These are phyloP conservation scores for Aspergillus tamarii DNA, from an alignment of 2,329 filamentous ascomycete genomes.

Conservation along the genomic window DNA sequence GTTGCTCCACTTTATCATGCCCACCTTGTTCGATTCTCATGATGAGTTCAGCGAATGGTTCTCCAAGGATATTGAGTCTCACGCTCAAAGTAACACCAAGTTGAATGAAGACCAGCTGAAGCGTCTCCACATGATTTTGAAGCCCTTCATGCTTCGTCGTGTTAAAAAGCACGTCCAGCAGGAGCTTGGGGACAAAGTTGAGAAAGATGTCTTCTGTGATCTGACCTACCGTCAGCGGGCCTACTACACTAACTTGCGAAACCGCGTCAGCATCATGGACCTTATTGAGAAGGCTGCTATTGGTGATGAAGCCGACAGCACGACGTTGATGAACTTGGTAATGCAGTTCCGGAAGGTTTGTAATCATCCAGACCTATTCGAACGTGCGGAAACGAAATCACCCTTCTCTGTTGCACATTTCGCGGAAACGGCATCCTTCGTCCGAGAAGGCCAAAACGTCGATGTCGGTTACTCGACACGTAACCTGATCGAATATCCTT, in stretches of 20 bases:
- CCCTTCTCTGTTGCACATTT: slow-evolving; percentile 84
- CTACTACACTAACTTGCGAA: slow-evolving; percentile 87
- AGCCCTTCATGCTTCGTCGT: slow-evolving; percentile 98
- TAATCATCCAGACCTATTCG: slow-evolving; percentile 96
- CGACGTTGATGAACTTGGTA: slow-evolving; percentile 96
- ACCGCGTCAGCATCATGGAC: slow-evolving; percentile 98
- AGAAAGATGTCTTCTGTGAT: slow-evolving; percentile 93
- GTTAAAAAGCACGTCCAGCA: slow-evolving; percentile 99
- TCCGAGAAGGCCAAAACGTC: slow-evolving; percentile 82
- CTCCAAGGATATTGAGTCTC: slow-evolving; percentile 79
- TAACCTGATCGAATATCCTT: slow-evolving; percentile 79
- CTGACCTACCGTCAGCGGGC: slow-evolving; percentile 94
- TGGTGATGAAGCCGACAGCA: slow-evolving; percentile 91
- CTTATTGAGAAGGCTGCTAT: slow-evolving; percentile 95
- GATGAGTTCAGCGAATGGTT: slow-evolving; percentile 59
- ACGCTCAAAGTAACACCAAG: slow-evolving; percentile 98
- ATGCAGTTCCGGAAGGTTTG: slow-evolving; percentile 99
- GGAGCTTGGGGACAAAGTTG: slow-evolving; percentile 98
- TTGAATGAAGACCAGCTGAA: slow-evolving; percentile 97
- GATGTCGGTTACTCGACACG: slow-evolving; percentile 85
- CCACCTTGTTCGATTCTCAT: slow-evolving; percentile 79
- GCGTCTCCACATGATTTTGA: slow-evolving; percentile 97
- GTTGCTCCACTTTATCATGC: slow-evolving; percentile 98
- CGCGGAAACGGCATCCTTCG: slow-evolving; percentile 92
- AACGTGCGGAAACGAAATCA: slow-evolving; percentile 87